These are phyloP conservation scores for Prunella vulgaris DNA, from an alignment of 257 asterid species.

Conservation along the genomic window DNA sequence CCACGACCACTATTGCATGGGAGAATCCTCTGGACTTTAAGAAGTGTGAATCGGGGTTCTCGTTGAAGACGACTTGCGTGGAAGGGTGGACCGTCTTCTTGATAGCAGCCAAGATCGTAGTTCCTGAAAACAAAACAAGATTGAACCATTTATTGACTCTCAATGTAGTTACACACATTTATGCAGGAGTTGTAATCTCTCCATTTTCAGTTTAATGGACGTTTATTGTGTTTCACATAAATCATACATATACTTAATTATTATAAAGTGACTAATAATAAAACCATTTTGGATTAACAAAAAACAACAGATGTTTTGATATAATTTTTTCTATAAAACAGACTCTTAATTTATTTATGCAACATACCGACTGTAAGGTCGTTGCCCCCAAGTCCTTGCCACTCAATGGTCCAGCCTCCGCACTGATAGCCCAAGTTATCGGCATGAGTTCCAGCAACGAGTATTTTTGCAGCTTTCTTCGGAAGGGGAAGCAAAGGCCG, in stretches of 20 bases:
- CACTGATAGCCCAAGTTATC: constrained; percentile 83
- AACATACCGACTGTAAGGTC: constrained; percentile 56
- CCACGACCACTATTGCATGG: constrained; percentile 69
- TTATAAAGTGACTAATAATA: no score
- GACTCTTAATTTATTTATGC: no score
- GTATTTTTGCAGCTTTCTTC: constrained; percentile 54
- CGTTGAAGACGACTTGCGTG: constrained; percentile 49
- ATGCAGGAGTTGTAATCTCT: no score
- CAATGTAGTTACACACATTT: no score
- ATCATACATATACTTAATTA: no score
- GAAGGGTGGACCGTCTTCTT: constrained; percentile 69
- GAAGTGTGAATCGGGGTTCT: constrained; percentile 47
- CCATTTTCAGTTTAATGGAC: no score
- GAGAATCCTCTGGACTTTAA: constrained; percentile 45
- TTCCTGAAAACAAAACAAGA: constrained; percentile 37
- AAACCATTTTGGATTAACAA: no score
- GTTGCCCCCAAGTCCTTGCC: constrained; percentile 78
- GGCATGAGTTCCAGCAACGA: constrained; percentile 79
- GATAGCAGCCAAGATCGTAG: constrained; percentile 64
- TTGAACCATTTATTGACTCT: no score
- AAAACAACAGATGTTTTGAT: no score
- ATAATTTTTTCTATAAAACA: no score
- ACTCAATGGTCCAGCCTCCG: constrained; percentile 84
- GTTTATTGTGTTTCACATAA: no score
- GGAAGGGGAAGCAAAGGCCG: constrained; percentile 72